Evolutionary conservation across 23 red algal genomes (phyloP), one percentile per base, ranked within the genome.

Genomic region (Porphyridium purpureum): DNA sequence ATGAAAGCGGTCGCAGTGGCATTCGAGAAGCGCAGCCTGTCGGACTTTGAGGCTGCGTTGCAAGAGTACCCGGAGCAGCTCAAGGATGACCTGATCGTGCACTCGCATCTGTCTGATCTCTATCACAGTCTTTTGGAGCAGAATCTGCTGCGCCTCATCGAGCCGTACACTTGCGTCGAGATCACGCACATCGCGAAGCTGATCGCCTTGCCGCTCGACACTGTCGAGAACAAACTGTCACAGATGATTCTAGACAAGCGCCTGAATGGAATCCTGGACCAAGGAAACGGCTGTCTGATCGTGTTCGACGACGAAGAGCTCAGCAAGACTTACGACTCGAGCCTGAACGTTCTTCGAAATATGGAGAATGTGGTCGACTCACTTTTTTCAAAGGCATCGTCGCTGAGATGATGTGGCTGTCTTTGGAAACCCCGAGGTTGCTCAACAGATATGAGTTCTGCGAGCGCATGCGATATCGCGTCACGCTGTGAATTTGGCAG

Each of bases 171-270:
- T 2, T 9, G 38, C 15, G 57, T 62, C 7, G 79, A 98, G 64
- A 74, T 98, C 55, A 41, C 68, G n/a, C 90, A 81, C 58, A 78
- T 98, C 50, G 90, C 90, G 0, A 28, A 75, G 58, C 52, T 62
- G 1, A 84, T 98, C 26, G 76, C 72, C 22, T 35, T 98, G 46
- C 62, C 69, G 11, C 27, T 81, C 52, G 34, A 59, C 27, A 56
- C 65, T 26, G 80, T 98, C 0, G 90, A 98, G 69, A 52, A 57
- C 36, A 98, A 98, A 36, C 64, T 83, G 11, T 86, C 80, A 0
- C 90, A 98, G 60, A 64, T 98, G 74, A 86, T 98, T 44, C 52
- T 98, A 1, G 90, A 98, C 55, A 82, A 82, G 24, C 80, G 86
- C 59, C 41, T 98, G 51, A 80, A 86, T 30, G 90, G 90, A 11